Conservation (phyloP, 73 alveolate species). For the Paramecium biaurelia region DNA sequence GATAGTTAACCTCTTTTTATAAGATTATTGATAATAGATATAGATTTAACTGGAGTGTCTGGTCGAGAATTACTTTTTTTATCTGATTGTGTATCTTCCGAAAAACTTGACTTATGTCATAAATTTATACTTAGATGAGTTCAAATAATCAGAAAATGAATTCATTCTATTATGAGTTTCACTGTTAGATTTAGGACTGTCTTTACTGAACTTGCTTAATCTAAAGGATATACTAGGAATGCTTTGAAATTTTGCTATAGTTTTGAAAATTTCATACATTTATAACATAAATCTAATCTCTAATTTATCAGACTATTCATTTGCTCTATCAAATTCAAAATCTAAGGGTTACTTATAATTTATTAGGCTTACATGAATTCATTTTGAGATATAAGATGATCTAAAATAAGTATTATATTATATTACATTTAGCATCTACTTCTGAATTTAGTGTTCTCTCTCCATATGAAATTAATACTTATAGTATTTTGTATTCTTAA, state of each 20-base stretch:
- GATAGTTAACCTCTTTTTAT: neutral
- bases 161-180: neutral
- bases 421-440: neutral
- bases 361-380: conserved; percentile 12
- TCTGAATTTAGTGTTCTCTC: neutral
- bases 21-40: neutral
- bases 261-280: neutral
- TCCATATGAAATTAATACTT: neutral
- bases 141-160: neutral
- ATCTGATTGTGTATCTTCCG: neutral
- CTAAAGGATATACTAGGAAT: conserved; percentile 15
- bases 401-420: neutral
- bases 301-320: conserved; percentile 2
- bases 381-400: neutral
- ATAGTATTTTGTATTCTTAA: neutral
- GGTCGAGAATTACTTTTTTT: neutral
- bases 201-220: neutral
- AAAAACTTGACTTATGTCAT: neutral
- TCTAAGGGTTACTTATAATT: neutral
- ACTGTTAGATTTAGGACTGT: neutral
- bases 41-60: neutral
- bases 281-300: neutral
- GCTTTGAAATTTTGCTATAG: neutral
- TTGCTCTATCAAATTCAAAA: neutral
- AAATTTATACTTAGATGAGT: neutral